Evolutionary conservation across 345 rosid genomes (phyloP).

Genomic region (Gossypium bickii): DNA sequence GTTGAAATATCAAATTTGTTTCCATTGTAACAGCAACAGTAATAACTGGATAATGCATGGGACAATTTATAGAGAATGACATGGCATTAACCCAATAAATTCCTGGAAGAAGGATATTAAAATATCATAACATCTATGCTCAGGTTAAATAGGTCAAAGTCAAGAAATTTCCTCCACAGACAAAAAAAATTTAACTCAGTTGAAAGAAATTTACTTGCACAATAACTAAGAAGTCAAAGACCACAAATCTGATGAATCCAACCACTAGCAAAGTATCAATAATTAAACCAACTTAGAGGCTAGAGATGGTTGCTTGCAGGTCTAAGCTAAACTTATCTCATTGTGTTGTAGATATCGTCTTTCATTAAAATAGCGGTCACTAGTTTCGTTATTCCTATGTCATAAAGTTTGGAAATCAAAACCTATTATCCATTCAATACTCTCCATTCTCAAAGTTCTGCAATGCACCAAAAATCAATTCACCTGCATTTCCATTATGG

Average conservation of each 20-base stretch:
- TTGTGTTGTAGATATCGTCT: background rate
- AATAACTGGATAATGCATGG: background rate
- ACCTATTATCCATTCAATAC: background rate
- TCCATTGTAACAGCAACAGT: background rate
- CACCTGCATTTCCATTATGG: no score
- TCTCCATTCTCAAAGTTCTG: background rate
- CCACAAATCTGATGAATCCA: background rate
- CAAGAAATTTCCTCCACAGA: background rate
- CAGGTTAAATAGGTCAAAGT: background rate
- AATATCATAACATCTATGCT: background rate
- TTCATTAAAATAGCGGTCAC: background rate
- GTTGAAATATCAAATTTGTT: background rate
- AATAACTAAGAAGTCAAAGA: background rate
- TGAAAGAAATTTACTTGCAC: constrained; percentile 1
- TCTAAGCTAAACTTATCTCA: background rate
- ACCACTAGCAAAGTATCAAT: background rate
- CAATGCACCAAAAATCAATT: background rate
- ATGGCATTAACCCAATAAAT: background rate
- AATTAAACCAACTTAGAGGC: background rate
- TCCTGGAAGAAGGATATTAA: background rate
- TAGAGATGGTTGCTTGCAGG: background rate
- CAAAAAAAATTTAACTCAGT: background rate
- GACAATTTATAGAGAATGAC: background rate
- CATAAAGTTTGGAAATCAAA: background rate
- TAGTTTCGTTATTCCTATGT: background rate